Percentiles rank a stretch among this genome's conserved stretches.
These are phyloP conservation scores for Rhinocladiella similis DNA, from an alignment of 2,329 filamentous ascomycete species.

Conservation along the genomic window DNA sequence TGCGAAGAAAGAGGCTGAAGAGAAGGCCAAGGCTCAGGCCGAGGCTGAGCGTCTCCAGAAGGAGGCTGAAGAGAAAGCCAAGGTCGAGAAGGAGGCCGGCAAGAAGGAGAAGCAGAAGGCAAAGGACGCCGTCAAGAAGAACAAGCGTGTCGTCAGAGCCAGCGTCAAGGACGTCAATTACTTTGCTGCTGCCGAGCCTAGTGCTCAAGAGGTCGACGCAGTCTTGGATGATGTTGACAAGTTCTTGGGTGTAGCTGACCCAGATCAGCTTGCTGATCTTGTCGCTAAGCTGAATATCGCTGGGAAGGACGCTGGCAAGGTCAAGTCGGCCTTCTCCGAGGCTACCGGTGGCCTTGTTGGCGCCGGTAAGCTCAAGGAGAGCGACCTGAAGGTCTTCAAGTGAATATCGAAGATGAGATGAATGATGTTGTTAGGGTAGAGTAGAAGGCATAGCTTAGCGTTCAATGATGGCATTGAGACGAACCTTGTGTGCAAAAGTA, in stretches of 20 bases:
- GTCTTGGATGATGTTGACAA: conserved; percentile 84
- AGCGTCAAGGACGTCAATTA: conserved; percentile 98
- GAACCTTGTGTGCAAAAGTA: no score
- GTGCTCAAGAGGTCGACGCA: conserved; percentile 73
- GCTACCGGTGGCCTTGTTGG: conserved; percentile 77
- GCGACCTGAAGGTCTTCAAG: conserved; percentile 66
- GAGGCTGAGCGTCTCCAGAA: conserved; percentile 77
- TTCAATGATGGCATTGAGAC: no score
- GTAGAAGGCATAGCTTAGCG: no score
- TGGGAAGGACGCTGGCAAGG: conserved; percentile 76
- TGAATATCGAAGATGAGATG: conserved; percentile 8
- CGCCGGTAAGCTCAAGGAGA: conserved; percentile 83
- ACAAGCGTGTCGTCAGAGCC: conserved; percentile 93
- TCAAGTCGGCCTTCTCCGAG: conserved; percentile 78
- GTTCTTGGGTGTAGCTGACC: conserved; percentile 82
- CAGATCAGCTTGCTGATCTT: conserved; percentile 83
- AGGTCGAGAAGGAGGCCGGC: conserved; percentile 74
- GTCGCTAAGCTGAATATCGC: conserved; percentile 75
- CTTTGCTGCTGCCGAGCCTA: conserved; percentile 71
- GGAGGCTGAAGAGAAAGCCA: conserved; percentile 83
- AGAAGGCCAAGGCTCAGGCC: conserved; percentile 78
- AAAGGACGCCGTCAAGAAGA: conserved; percentile 99
- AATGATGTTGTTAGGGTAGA: background rate
- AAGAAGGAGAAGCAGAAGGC: conserved; percentile 99
- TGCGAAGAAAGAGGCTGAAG: conserved; percentile 82